Evolutionary conservation across 371 early-diverging fungal genomes (phyloP), one percentile per base, ranked within the genome.

Genomic region (Rhizomucor pusillus): DNA sequence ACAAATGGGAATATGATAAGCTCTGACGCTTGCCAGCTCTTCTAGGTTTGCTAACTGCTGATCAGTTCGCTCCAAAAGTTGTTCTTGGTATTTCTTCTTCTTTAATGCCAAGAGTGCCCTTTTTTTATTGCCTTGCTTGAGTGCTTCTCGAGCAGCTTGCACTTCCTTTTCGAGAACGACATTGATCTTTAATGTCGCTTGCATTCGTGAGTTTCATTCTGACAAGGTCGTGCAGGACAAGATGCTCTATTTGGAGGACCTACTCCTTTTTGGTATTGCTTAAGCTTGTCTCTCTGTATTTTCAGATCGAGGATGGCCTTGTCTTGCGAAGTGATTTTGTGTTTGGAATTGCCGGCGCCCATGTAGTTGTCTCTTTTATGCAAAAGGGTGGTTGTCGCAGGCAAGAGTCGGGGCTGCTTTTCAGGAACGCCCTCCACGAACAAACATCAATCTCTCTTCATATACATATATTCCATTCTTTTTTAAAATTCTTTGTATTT

Each of bases 31-130:
- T 75, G 88, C 91, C 78, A 98, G 75, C 59, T 93, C 90, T 69
- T 96, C 94, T 23, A 98, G 66, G 45, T 83, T 95, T 48, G 90
- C 60, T 41, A 98, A 78, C 69, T 98, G 97, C 33, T 85, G 77
- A 49, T 89, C 90, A 1, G 94, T 89, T 67, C 90, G 87, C 45
- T 80, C 81, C 16, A 95, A 68, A 51, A 95, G 75, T 47, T 85
- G 85, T 59, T 94, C 90, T 67, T 98, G 97, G 63, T 93, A 95
- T 68, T 95, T 95, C 65, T 95, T 95, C 77, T 94, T 94, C 62
- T 88, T 86, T 14, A 98, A 77, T 0, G 97, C 96, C 36, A 98
- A 62, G 33, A 95, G 72, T 0, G 98, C 98, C 14, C 86, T 81
- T 46, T 77, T 71, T 57, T 91, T 91, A 69, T 96, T 88, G 12